A percentile compares a stretch with the other conserved stretches of the same genome.
Conservation (phyloP, 2,329 filamentous ascomycete species). For the Verticillium nonalfalfae region DNA sequence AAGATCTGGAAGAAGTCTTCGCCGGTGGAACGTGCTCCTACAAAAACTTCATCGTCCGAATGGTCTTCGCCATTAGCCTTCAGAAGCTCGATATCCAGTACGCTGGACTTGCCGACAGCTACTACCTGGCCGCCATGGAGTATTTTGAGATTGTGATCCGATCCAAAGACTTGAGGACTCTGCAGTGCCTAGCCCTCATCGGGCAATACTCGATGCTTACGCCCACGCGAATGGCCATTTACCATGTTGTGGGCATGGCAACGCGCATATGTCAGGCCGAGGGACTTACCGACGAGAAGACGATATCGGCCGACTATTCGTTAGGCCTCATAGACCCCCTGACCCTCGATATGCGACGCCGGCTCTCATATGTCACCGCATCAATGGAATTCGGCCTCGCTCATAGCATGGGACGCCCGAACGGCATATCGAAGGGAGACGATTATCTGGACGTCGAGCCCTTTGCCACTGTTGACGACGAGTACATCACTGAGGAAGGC, state of each 20-base stretch:
- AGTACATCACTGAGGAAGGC: conserved; percentile 72
- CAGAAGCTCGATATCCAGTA: conserved; percentile 87
- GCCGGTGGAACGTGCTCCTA: conserved; percentile 69
- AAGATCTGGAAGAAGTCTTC: conserved; percentile 77
- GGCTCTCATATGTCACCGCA: conserved; percentile 81
- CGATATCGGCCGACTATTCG: conserved; percentile 59
- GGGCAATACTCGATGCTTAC: conserved; percentile 89
- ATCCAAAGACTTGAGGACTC: conserved; percentile 81
- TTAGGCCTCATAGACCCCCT: conserved; percentile 60
- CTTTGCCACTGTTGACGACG: conserved; percentile 76
- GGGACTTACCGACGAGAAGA: conserved; percentile 82
- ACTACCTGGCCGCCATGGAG: conserved; percentile 84
- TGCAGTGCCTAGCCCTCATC: conserved; percentile 84
- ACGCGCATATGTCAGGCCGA: conserved; percentile 85
- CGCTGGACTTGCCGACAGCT: conserved; percentile 90
- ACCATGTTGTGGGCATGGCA: conserved; percentile 86
- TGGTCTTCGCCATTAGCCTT: conserved; percentile 91
- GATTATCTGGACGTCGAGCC: conserved; percentile 83
- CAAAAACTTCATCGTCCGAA: conserved; percentile 80
- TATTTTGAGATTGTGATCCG: conserved; percentile 77
- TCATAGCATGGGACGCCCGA: conserved; percentile 81
- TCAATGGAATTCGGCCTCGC: conserved; percentile 87
- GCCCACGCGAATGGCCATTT: conserved; percentile 84
- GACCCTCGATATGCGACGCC: conserved; percentile 81
- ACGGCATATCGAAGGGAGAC: conserved; percentile 72